Percentiles rank a stretch among this genome's conserved stretches.
phyloP scores from a whole-genome alignment of 768 basidiomycete species.

The Roridomyces roridus region DNA sequence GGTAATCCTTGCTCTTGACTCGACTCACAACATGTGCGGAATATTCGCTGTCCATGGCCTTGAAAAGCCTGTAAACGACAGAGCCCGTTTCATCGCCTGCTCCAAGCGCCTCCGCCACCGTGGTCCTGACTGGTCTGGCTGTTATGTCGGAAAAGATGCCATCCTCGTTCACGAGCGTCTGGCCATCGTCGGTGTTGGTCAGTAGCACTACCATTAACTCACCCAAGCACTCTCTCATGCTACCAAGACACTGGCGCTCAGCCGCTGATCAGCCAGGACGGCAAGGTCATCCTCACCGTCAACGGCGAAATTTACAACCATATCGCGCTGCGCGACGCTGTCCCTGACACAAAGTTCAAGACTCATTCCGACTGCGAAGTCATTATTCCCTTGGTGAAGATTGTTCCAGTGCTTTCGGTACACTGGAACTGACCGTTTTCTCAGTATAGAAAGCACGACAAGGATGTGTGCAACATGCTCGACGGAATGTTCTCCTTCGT shows the following conservation, averaged over 20 bases:
- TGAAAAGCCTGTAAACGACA: conserved; percentile 69
- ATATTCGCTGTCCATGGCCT: conserved; percentile 88
- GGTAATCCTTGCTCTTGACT: background rate
- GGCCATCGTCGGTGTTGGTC: conserved; percentile 97
- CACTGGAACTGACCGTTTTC: conserved; percentile 11
- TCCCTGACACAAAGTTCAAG: conserved; percentile 82
- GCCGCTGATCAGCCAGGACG: conserved; percentile 87
- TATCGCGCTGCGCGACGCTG: conserved; percentile 70
- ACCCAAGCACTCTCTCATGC: background rate
- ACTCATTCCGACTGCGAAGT: conserved; percentile 99
- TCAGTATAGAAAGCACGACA: conserved; percentile 87
- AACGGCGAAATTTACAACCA: conserved; percentile 99
- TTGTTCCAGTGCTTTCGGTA: background rate
- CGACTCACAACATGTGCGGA: conserved; percentile 74
- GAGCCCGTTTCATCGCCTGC: conserved; percentile 79
- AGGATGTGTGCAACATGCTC: conserved; percentile 75
- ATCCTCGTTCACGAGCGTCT: conserved; percentile 95
- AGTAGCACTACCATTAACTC: conserved; percentile 33
- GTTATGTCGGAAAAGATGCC: conserved; percentile 81
- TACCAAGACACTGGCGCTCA: conserved; percentile 92
- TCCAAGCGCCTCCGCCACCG: conserved; percentile 92
- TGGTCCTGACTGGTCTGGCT: conserved; percentile 99
- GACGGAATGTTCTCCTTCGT: conserved; percentile 99
- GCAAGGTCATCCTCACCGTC: conserved; percentile 84
- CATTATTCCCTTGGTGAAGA: conserved; percentile 85